These are phyloP conservation scores for Ophiostoma ulmi DNA, from an alignment of 2,329 filamentous ascomycete species.

Conservation along the genomic window DNA sequence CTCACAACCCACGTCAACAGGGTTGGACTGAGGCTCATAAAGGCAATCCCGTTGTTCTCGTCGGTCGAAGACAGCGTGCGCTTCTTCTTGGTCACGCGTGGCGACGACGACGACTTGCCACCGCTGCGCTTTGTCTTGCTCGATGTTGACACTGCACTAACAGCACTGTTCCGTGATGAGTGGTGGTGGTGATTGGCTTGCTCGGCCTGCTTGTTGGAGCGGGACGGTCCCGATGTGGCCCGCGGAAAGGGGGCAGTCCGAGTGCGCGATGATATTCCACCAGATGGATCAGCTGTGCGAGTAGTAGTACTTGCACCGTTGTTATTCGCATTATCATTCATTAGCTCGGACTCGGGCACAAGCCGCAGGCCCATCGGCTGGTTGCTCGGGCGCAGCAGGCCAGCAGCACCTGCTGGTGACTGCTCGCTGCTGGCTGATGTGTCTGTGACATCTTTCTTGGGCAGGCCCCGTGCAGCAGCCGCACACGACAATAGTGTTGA, in stretches of 20 bases:
- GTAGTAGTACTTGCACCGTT: background rate
- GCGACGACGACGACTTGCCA: constrained; percentile 32
- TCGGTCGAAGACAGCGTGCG: constrained; percentile 38
- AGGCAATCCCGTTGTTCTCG: constrained; percentile 33
- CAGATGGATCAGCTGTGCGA: too few relatives aligned
- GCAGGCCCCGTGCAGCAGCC: constrained; percentile 76
- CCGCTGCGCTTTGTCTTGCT: constrained; percentile 46
- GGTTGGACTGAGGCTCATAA: constrained; percentile 51
- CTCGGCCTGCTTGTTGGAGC: constrained; percentile 18
- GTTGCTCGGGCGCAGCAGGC: constrained; percentile 42
- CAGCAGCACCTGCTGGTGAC: constrained; percentile 34
- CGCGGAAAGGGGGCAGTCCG: background rate
- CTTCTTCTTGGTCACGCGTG: constrained; percentile 56
- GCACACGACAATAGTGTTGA: constrained; percentile 94
- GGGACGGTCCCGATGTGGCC: background rate
- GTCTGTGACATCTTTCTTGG: constrained; percentile 51
- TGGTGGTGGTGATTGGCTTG: background rate
- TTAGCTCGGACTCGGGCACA: constrained; percentile 57
- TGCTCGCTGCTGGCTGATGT: constrained; percentile 32
- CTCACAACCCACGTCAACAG: constrained; percentile 61
- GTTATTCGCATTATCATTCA: constrained; percentile 30
- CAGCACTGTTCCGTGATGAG: constrained; percentile 28
- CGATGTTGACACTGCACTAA: constrained; percentile 24
- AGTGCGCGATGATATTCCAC: background rate
- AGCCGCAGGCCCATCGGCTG: constrained; percentile 56